A percentile compares a stretch with the other conserved stretches of the same genome.
phyloP scores from a whole-genome alignment of 2,329 filamentous ascomycete genomes.

The Colletotrichum tropicale region DNA sequence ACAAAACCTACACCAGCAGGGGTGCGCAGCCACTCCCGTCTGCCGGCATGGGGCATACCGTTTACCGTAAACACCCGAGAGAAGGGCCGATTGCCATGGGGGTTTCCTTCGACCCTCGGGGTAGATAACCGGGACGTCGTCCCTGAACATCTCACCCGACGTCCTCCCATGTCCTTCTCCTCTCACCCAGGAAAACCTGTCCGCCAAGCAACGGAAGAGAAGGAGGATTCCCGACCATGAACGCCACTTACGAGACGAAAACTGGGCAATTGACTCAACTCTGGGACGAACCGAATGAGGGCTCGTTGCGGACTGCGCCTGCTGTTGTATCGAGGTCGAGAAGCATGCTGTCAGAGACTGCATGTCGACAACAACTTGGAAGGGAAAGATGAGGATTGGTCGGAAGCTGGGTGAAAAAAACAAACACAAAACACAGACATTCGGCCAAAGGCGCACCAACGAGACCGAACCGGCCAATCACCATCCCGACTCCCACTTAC shows the following conservation, averaged over 20 bases:
- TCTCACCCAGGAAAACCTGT: no score
- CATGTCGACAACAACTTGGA: no score
- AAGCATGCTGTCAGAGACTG: no score
- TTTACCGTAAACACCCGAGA: constrained; percentile 17
- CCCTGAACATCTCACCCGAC: background rate
- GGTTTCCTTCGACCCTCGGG: background rate
- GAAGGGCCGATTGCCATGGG: constrained; percentile 19
- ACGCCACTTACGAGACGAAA: background rate
- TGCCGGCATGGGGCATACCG: constrained; percentile 5
- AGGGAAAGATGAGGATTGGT: background rate
- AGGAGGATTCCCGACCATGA: background rate
- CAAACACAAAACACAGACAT: background rate
- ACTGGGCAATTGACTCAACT: background rate
- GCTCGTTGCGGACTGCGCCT: no score
- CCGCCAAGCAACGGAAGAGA: no score
- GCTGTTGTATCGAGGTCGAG: no score
- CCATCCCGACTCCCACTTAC: background rate
- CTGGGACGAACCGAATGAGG: background rate
- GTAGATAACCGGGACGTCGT: constrained; percentile 20
- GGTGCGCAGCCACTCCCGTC: background rate
- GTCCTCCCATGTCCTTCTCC: no score
- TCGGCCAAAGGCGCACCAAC: rapidly evolving
- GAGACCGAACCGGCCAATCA: background rate
- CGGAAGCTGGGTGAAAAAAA: background rate
- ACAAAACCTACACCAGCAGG: background rate